Percentiles rank a stretch among this genome's conserved stretches.
Evolutionary conservation across 2,329 filamentous ascomycete species (phyloP).

Genomic region (Talaromyces sp.): DNA sequence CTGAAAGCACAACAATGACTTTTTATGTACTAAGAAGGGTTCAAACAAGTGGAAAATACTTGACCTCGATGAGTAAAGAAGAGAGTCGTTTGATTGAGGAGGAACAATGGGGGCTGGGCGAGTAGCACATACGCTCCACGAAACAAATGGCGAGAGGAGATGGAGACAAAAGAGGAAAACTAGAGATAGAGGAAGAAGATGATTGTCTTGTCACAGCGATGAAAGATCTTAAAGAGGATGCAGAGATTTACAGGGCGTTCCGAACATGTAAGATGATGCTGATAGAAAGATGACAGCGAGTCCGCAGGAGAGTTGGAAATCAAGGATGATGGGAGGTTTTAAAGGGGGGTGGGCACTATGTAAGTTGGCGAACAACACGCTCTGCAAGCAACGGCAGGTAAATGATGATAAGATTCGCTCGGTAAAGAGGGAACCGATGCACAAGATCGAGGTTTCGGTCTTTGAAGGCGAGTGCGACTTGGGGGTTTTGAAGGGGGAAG

Average conservation of each 20-base stretch:
- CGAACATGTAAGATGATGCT: not conserved
- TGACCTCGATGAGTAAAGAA: not conserved
- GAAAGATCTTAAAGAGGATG: not conserved
- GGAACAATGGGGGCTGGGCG: not conserved
- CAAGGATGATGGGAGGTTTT: not conserved
- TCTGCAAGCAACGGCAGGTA: not conserved
- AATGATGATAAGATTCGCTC: not conserved
- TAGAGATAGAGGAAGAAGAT: not conserved
- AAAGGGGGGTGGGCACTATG: not conserved
- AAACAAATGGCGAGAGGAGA: not conserved
- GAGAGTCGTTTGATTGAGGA: not conserved
- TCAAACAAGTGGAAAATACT: not conserved
- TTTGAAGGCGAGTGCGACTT: not conserved
- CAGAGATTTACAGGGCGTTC: not conserved
- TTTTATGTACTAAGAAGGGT: not conserved
- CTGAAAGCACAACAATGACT: conserved; percentile 5
- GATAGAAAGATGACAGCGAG: not conserved
- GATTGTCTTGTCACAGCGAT: not conserved
- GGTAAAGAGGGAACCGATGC: not conserved
- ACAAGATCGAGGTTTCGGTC: not conserved
- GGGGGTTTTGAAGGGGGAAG: not conserved
- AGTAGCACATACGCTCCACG: not conserved
- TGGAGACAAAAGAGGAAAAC: not conserved
- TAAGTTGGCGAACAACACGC: not conserved
- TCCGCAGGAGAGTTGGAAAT: not conserved